Base-by-base conservation (phyloP, 163 green algal species). In the Volvox carteri region DNA sequence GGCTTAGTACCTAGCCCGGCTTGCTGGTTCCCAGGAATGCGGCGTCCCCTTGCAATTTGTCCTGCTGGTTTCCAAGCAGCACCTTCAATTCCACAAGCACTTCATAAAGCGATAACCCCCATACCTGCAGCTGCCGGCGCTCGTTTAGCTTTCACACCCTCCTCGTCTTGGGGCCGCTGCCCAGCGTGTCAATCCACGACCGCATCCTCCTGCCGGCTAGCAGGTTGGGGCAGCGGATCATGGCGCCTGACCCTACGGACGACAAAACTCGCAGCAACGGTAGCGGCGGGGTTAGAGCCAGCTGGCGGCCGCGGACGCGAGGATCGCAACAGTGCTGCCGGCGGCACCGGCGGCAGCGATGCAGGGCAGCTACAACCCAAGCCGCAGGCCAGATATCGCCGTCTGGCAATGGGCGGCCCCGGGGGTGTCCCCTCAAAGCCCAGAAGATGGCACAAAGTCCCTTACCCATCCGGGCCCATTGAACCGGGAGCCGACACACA, bases 361-460 rank as follows among this genome's bases (percentile, higher is more conserved):
- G 30, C 25, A 21, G n/a, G 14, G 75, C 44, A 7, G 73, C 50
- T 68, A 35, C 75, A 70, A 48, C 75, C 75, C 46, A 58, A 56
- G 30, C 75, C 75, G 46, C 73, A 80, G 73, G 42, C 41, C 28
- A 62, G 25, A 44, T 33, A 44, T 44, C 73, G 28, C 44, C 33
- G 35, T 44, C 44, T 60, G 46, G 14, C 37, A 42, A 6, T 33
- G 39, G 67, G 12, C 35, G 67, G 67, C 60, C 65, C 30, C 18
- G 65, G 35, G 30, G 30, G 58, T 11, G 48, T 48, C 16, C n/a
- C 46, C n/a, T 67, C 30, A 11, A 84, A 84, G 52, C 77, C 77
- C 1, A 50, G 77, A 35, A 50, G 77, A 11, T 85, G 77, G 77
- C 77, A 85, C 52, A 78, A 78, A 39, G 39, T 21, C 37, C 9